Evolutionary conservation across 2,329 filamentous ascomycete genomes (phyloP).

Genomic region (Lasiodiplodia sp.): DNA sequence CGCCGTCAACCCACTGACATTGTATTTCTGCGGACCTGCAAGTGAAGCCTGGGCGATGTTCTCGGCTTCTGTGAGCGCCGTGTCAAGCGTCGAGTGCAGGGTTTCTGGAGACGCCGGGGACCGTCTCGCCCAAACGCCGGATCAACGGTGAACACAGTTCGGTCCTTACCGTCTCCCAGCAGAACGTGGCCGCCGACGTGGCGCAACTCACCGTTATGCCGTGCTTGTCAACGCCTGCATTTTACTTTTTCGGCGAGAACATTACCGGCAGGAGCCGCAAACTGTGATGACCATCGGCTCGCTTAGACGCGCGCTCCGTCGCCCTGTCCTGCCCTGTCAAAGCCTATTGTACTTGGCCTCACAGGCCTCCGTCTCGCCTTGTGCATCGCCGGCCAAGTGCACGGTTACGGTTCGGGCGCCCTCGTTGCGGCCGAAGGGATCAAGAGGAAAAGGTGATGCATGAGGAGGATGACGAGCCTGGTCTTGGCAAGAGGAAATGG

Average conservation of each 20-base stretch:
- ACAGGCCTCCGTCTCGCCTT: constrained; percentile 49
- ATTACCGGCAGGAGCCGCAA: not conserved
- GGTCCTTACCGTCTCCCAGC: constrained; percentile 31
- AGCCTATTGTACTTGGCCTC: constrained; percentile 52
- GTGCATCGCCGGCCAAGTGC: constrained; percentile 49
- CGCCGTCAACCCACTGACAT: constrained; percentile 49
- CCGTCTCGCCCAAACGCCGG: constrained; percentile 35
- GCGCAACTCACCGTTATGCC: constrained; percentile 31
- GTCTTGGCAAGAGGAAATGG: constrained; percentile 47
- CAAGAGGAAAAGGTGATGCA: constrained; percentile 54
- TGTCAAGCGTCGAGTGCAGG: constrained; percentile 48
- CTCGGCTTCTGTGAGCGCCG: no score
- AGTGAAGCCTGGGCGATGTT: constrained; percentile 35
- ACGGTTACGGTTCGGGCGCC: constrained; percentile 40
- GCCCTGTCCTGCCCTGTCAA: constrained; percentile 45
- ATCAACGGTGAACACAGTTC: constrained; percentile 45
- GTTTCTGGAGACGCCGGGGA: constrained; percentile 47
- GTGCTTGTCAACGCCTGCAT: constrained; percentile 44
- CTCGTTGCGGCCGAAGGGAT: constrained; percentile 36
- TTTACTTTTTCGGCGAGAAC: constrained; percentile 28
- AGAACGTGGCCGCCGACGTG: constrained; percentile 32
- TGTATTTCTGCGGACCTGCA: constrained; percentile 50
- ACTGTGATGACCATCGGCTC: constrained; percentile 46
- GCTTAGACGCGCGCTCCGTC: constrained; percentile 49
- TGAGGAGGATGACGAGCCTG: constrained; percentile 52